A percentile compares a stretch with the other conserved stretches of the same genome.
Conservation (phyloP, 164 flowering plant species). For the Berberis vulgaris region DNA sequence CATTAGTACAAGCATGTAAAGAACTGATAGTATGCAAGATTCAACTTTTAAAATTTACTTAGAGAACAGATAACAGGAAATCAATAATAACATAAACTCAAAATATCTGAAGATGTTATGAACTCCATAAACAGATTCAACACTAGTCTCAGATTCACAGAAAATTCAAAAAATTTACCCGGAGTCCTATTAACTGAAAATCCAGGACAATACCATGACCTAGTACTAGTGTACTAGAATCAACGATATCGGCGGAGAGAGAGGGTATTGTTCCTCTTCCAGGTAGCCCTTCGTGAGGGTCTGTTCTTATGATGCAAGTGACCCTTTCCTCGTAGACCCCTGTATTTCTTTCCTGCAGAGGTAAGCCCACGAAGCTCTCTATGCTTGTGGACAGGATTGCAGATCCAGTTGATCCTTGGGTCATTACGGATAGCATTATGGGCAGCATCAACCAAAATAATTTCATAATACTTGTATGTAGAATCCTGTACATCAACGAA, state of each 20-base stretch:
- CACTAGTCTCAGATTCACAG: too few species aligned
- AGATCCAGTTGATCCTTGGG: constrained; percentile 56
- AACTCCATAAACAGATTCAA: too few species aligned
- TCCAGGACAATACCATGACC: too few species aligned
- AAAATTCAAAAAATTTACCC: too few species aligned
- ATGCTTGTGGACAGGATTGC: constrained; percentile 50
- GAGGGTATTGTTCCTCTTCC: constrained; percentile 79
- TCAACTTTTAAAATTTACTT: too few species aligned
- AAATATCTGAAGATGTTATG: too few species aligned
- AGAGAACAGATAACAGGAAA: too few species aligned
- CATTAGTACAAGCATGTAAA: too few species aligned
- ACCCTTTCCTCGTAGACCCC: constrained; percentile 46
- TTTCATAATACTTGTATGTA: constrained; percentile 62
- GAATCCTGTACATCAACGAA: constrained; percentile 35
- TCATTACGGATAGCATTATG: constrained; percentile 65
- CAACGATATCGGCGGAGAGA: constrained; percentile 69
- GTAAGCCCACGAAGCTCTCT: constrained; percentile 51
- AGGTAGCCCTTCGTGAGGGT: constrained; percentile 53
- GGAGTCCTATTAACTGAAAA: too few species aligned
- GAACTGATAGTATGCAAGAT: too few species aligned
- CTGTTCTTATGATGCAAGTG: constrained; percentile 40
- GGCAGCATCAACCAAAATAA: constrained; percentile 58
- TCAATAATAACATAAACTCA: too few species aligned
- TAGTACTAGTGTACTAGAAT: not conserved
- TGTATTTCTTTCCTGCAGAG: constrained; percentile 47